phyloP scores from a whole-genome alignment of 2,329 filamentous ascomycete genomes.

The Botrytis fragariae region DNA sequence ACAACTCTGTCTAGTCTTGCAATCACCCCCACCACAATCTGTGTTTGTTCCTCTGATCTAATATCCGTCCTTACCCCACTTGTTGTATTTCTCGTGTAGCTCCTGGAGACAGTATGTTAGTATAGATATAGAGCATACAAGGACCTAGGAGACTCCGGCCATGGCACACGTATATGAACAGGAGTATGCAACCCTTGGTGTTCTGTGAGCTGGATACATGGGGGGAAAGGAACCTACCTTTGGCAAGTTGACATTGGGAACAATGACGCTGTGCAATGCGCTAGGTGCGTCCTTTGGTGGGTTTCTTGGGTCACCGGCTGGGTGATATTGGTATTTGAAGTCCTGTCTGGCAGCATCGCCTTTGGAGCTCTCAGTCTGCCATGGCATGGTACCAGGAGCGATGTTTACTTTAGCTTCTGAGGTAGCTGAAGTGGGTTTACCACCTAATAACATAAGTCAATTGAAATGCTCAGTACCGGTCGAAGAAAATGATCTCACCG shows the following conservation, averaged over 20 bases:
- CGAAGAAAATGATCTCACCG: constrained; percentile 48
- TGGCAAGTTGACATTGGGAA: constrained; percentile 90
- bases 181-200: not conserved
- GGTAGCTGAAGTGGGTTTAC: constrained; percentile 78
- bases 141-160: not conserved
- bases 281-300: constrained; percentile 86
- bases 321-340: constrained; percentile 63
- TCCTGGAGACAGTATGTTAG: constrained; percentile 50
- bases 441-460: constrained; percentile 51
- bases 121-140: not conserved
- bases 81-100: constrained; percentile 98
- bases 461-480: constrained; percentile 21
- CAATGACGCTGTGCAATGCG: constrained; percentile 89
- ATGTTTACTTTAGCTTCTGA: constrained; percentile 78
- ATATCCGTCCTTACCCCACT: constrained; percentile 96
- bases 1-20: constrained; percentile 23
- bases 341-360: constrained; percentile 58
- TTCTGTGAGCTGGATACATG: not conserved
- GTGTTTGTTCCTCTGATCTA: constrained; percentile 37
- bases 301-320: constrained; percentile 72
- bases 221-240: constrained; percentile 58
- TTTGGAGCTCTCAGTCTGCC: constrained; percentile 67
- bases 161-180: not conserved
- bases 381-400: constrained; percentile 79
- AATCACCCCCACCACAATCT: constrained; percentile 9